Conservation (phyloP, 495 filamentous ascomycete genomes). For the Amphirosellinia nigrospora region DNA sequence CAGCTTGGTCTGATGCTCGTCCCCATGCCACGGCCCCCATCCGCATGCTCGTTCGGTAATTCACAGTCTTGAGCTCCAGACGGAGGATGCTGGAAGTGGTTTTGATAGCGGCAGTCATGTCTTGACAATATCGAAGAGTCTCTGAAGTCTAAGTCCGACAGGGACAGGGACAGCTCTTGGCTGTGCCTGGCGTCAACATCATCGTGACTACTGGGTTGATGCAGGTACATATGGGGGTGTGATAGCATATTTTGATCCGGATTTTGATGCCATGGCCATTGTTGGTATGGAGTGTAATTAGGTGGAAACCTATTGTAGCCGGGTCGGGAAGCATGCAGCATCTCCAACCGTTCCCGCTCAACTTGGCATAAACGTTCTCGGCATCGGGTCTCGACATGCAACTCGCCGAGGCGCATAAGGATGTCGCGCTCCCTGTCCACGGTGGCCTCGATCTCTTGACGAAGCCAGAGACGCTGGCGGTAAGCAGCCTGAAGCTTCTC, state of each 20-base stretch:
- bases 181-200: background rate
- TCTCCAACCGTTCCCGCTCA: slow-evolving; percentile 29
- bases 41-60: background rate
- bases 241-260: background rate
- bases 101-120: background rate
- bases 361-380: slow-evolving; percentile 44
- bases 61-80: background rate
- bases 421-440: slow-evolving; percentile 49
- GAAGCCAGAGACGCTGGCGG: slow-evolving; percentile 34
- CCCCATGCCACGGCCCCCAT: background rate
- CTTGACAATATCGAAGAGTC: background rate
- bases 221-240: background rate
- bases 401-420: slow-evolving; percentile 48
- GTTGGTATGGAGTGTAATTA: background rate
- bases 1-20: background rate
- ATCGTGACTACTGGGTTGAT: background rate
- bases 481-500: background rate
- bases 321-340: slow-evolving; percentile 16
- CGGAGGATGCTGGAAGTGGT: background rate
- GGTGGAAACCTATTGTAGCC: background rate
- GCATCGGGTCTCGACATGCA: slow-evolving; percentile 50
- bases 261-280: background rate
- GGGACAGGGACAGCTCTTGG: background rate
- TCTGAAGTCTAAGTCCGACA: background rate
- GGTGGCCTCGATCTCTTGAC: slow-evolving; percentile 41